Evolutionary conservation across 768 basidiomycete genomes (phyloP).

Genomic region (Russula griseocarnosa): DNA sequence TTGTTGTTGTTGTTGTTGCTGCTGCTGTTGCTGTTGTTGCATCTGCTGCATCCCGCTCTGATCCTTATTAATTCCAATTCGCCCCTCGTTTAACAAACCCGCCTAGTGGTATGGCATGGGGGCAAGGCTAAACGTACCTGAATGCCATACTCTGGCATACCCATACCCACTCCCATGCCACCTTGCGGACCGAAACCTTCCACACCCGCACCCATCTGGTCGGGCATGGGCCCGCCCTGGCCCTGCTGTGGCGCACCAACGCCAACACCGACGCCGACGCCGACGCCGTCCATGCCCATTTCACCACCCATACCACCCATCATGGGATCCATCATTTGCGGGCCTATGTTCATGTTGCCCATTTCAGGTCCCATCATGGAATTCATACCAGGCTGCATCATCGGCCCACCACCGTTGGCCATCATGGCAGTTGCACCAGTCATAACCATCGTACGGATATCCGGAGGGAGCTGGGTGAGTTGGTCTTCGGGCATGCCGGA

Average conservation of each 20-base stretch:
- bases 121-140: conserved; percentile 50
- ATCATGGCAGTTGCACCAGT: conserved; percentile 76
- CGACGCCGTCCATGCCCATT: conserved; percentile 47
- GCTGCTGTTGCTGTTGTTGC: conserved; percentile 20
- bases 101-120: background rate
- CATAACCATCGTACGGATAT: conserved; percentile 85
- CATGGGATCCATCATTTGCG: conserved; percentile 55
- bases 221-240: conserved; percentile 25
- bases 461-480: conserved; percentile 69
- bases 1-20: conserved; percentile 34
- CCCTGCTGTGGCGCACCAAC: conserved; percentile 29
- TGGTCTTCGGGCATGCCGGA: conserved; percentile 80
- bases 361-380: conserved; percentile 31
- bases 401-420: conserved; percentile 52
- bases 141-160: conserved; percentile 55
- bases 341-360: conserved; percentile 27
- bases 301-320: conserved; percentile 75
- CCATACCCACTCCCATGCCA: conserved; percentile 30
- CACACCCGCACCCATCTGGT: conserved; percentile 27
- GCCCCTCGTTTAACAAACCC: background rate
- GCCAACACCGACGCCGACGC: conserved; percentile 18
- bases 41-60: conserved; percentile 42
- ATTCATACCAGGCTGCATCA: conserved; percentile 38
- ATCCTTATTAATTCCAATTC: conserved; percentile 16
- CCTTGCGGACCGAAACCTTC: conserved; percentile 22